phyloP scores from a whole-genome alignment of 148 eudicot species.

The Dysphania ambrosioides region DNA sequence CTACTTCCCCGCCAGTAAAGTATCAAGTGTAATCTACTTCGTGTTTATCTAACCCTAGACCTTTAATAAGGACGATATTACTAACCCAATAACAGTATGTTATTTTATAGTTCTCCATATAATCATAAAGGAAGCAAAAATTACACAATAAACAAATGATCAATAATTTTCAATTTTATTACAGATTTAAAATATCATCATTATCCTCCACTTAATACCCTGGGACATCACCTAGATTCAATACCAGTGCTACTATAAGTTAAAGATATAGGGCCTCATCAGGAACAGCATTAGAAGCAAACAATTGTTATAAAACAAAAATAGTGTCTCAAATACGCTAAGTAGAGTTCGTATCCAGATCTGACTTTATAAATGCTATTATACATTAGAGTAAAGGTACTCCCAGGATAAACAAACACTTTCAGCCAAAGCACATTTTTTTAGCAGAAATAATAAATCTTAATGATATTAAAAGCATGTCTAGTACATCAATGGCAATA shows the following conservation, averaged over 20 bases:
- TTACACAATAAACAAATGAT: no score
- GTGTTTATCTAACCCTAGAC: no score
- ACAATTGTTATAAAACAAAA: not conserved
- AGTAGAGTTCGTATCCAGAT: not conserved
- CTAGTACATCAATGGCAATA: no score
- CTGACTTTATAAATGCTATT: not conserved
- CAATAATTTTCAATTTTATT: not conserved
- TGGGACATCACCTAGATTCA: no score
- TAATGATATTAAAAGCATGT: no score
- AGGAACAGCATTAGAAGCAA: not conserved
- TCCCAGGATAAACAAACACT: not conserved
- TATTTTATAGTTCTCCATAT: no score
- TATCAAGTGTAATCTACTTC: no score
- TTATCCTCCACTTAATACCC: no score
- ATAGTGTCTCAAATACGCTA: not conserved
- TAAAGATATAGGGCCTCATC: not conserved
- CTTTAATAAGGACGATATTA: no score
- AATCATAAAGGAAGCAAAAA: no score
- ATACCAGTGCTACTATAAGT: not conserved
- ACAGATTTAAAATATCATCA: not conserved
- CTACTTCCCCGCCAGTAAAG: no score
- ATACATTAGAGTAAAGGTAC: not conserved
- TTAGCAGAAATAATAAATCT: not conserved
- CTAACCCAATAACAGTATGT: no score
- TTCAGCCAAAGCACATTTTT: not conserved